Evolutionary conservation across 768 basidiomycete species (phyloP), one percentile per base, ranked within the genome.

Genomic region (Rhodotorula paludigena): DNA sequence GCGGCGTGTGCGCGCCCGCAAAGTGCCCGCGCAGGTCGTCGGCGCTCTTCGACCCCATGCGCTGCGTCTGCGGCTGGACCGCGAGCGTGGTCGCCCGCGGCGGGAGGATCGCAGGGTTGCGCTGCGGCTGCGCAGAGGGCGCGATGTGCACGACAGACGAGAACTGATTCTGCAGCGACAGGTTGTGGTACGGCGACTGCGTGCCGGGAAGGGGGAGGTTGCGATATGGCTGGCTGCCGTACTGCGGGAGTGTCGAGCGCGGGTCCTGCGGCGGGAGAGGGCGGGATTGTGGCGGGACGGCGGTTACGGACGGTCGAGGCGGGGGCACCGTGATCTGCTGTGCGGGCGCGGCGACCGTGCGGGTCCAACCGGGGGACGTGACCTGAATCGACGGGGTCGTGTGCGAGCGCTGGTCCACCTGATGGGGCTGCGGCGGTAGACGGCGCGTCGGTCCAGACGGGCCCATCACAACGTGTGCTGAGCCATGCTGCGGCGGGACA

Each of bases 151-250:
- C 36, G 35, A 60, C 61, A 39, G 36, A 57, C 45, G 11, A 18
- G 61, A 54, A 60, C 39, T 54, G 63, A 6, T 45, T 53, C 35
- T 72, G 71, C 11, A 68, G 57, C 12, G 63, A 45, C 7, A 72
- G 60, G 53, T 72, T 72, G 66, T 72, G 71, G 60, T 68, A 72
- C n/a, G 62, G 66, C 20, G 63, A 49, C 21, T 57, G 48, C 5
- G 25, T 6, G 7, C 47, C 32, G 3, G 65, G 59, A 5, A 63
- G 54, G 1, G 65, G 63, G n/a, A 71, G 54, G 54, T 64, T 71
- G 35, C 59, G 59, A 65, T 63, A 71, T 11, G 61, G 57, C 47
- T 69, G 63, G 25, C 35, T 42, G 25, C 23, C 36, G 54, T 69
- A 64, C 25, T 69, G 68, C 11, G 57, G 63, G 11, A 69, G 48